These are phyloP conservation scores for Lycium barbarum DNA, from an alignment of 257 asterid species.

Conservation along the genomic window DNA sequence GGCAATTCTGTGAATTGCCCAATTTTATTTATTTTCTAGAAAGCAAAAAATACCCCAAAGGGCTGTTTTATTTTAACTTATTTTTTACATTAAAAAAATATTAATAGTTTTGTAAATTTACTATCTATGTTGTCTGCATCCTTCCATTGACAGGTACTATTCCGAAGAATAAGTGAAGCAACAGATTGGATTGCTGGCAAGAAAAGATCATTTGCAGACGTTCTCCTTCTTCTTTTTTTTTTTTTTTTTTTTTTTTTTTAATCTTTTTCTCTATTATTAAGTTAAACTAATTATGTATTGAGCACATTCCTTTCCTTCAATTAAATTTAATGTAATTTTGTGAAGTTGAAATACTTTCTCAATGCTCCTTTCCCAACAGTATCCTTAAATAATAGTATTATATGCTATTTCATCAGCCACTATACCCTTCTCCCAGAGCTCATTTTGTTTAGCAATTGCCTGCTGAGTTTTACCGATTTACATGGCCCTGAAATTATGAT, in stretches of 20 bases:
- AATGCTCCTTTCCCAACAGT: slow-evolving; percentile 73
- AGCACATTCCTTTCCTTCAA: not conserved
- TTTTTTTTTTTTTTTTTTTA: not conserved
- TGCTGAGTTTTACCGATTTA: slow-evolving; percentile 64
- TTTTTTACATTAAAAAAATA: not conserved
- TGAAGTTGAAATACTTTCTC: slow-evolving; percentile 81
- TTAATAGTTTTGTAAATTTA: no score
- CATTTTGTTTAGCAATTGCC: slow-evolving; percentile 66
- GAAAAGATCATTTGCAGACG: not conserved
- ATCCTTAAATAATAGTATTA: slow-evolving; percentile 85
- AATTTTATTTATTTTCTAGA: no score
- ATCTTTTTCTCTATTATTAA: not conserved
- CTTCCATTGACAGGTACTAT: not conserved
- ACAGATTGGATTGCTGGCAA: not conserved
- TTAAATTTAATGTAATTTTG: slow-evolving; percentile 32
- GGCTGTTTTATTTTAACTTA: not conserved
- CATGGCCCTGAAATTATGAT: slow-evolving; percentile 81
- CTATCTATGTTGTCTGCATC: not conserved
- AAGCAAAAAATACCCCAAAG: no score
- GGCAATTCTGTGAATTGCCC: no score
- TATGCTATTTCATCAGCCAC: slow-evolving; percentile 80
- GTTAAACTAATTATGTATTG: not conserved
- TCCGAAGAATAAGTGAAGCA: not conserved
- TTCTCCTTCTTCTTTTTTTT: not conserved
- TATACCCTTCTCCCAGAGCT: slow-evolving; percentile 72